Percentiles rank a stretch among this genome's conserved stretches.
Conservation (phyloP, 495 filamentous ascomycete genomes). For the Penicillium pancosmium region DNA sequence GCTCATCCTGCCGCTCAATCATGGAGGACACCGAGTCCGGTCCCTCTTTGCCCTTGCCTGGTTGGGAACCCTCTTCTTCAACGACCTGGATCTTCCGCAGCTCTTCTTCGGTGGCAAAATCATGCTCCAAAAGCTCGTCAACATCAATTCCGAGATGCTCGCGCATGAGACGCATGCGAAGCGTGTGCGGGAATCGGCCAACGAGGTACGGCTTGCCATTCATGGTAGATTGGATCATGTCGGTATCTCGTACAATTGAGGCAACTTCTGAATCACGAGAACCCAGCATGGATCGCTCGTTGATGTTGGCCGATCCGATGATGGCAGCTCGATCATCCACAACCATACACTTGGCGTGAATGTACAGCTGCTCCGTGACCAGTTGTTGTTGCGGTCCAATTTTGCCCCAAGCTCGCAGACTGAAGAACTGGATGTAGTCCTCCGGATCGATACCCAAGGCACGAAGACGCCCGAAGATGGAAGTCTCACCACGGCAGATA, state of each 20-base stretch:
- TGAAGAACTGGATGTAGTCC: constrained; percentile 96
- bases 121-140: constrained; percentile 85
- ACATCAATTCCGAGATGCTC: constrained; percentile 96
- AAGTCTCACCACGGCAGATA: constrained; percentile 91
- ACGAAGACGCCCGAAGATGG: constrained; percentile 85
- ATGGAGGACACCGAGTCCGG: constrained; percentile 39
- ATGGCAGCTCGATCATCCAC: constrained; percentile 93
- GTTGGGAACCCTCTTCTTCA: constrained; percentile 36
- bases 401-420: constrained; percentile 88
- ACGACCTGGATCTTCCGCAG: constrained; percentile 44
- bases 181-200: constrained; percentile 87
- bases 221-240: constrained; percentile 94
- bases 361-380: constrained; percentile 96
- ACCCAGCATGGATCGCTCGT: constrained; percentile 95
- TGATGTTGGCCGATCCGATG: constrained; percentile 98
- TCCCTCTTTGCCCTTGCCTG: constrained; percentile 27
- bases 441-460: constrained; percentile 89
- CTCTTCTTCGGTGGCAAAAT: constrained; percentile 55
- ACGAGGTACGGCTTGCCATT: constrained; percentile 84
- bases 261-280: constrained; percentile 91
- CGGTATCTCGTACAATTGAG: constrained; percentile 87
- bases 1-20: constrained; percentile 50
- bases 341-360: constrained; percentile 96
- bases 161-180: constrained; percentile 92
- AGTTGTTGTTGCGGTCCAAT: constrained; percentile 80